Evolutionary conservation across 2,329 filamentous ascomycete species (phyloP), one percentile per base, ranked within the genome.

Genomic region (Microcera coccophila): DNA sequence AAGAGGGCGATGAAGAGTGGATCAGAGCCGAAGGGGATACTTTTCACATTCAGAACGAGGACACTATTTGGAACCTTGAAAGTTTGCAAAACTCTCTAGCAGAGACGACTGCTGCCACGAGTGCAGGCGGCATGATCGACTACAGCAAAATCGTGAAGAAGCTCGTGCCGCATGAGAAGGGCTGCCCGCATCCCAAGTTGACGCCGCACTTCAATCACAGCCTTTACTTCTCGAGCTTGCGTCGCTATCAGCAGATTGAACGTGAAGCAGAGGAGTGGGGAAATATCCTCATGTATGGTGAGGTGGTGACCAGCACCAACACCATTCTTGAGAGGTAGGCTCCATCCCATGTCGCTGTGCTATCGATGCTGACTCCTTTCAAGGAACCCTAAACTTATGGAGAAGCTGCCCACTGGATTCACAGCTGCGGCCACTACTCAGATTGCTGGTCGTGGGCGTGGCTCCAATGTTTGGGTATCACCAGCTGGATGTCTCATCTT

Each of bases 261-360:
- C 73, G 76, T 2, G 75, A 79, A 35, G 75, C 81, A 0, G 70
- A 78, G 3, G 69, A 78, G 18, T 97, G 94, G 73, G 93, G 93
- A 4, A 78, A 82, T 38, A 71, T 78, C 38, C 66, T 98, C 3
- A 72, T 97, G 50, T 97, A 97, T 59, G 90, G 86, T 40, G 89
- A 96, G 63, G 89, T 95, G 5, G 76, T 96, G 14, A 96, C 91
- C 3, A 95, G 89, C 62, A 98, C 93, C 20, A 95, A 91, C 66
- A 95, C 90, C 0, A 73, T 97, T 4, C 75, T 96, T 5, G 93
- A 97, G 59, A 95, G 93, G 85, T 87, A 64, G 50, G 68, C 34
- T 7, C 5, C n/a, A 41, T 8, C 7, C 20, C 17, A 9, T 35
- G 8, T 35, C 20, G 11, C 14, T 7, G 12, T 3, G 19, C 24